Evolutionary conservation across 129 eudicot genomes (phyloP), one percentile per base, ranked within the genome.

Genomic region (Escallonia rubra): DNA sequence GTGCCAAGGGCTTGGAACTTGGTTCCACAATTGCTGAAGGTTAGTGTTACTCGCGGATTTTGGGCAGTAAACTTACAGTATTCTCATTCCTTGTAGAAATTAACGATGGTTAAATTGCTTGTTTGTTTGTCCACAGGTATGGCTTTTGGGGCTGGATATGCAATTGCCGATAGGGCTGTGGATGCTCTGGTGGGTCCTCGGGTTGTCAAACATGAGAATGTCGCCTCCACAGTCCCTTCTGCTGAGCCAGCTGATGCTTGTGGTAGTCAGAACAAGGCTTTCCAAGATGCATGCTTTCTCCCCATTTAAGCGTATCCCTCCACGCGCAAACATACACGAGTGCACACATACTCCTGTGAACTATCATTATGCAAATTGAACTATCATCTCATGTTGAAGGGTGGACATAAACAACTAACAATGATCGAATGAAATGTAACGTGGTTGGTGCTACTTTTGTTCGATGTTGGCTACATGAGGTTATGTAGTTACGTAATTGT

Each of bases 101-200:
- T 70, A 10, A 15, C 10, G 34, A 23, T 23, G 13, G 41, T 54
- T 13, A 23, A 3, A 12, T 10, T 45, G 42, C 10, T 41, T 4
- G 8, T 14, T 41, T 51, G 11, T 61, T 42, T 58, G 54, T 50
- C 10, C 23, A 12, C 53, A 67, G 73, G 74, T 34, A 66, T 74
- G 79, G 74, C 73, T 11, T 74, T 74, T 59, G 79, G 79, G 51
- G 63, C 41, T 67, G 79, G 79, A 60, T 67, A 3, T 67, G 74
- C 79, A 2, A 41, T 74, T 60, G 79, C 73, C n/a, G 63, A 74
- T 38, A 51, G 79, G 58, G 79, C 73, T 3, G 69, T 74, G 4
- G 79, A 74, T 45, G n/a, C 68, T 74, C 1, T 61, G 38, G 41
- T 66, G 73, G 78, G 73, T 15, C 78, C 73, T 48, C 56, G 69